Conservation (phyloP, 2,329 filamentous ascomycete genomes). For the Sporothrix brasiliensis region DNA sequence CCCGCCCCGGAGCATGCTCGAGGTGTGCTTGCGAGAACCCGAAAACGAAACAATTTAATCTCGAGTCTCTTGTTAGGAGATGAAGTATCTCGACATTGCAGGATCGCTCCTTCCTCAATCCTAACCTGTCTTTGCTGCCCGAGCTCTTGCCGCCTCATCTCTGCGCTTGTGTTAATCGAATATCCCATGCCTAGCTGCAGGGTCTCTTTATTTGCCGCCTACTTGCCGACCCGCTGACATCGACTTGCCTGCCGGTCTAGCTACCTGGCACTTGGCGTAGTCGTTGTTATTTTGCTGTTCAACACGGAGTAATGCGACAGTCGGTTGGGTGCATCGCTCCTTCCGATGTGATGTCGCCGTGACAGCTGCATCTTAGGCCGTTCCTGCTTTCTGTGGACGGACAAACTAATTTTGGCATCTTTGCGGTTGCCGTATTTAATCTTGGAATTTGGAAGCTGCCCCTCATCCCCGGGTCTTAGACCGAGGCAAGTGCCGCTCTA, state of each 20-base stretch:
- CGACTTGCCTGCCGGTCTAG: slow-evolving; percentile 21
- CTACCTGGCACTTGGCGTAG: slow-evolving; percentile 33
- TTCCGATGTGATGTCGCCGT: not conserved
- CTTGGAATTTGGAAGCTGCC: not conserved
- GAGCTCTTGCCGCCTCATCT: not conserved
- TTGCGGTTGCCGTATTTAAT: not conserved
- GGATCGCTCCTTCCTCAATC: not conserved
- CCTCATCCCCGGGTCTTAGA: not conserved
- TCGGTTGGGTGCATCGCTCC: not conserved
- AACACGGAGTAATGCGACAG: not conserved
- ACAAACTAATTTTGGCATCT: not conserved
- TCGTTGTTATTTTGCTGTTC: slow-evolving; percentile 25
- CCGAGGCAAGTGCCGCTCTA: slow-evolving; percentile 11
- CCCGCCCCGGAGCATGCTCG: not conserved
- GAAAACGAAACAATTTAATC: not conserved
- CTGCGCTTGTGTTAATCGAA: not conserved
- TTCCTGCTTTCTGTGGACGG: not conserved
- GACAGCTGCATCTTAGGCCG: not conserved
- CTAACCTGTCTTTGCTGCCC: not conserved
- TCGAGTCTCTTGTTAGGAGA: not conserved
- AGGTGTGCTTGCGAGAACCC: not conserved
- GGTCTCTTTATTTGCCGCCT: not conserved
- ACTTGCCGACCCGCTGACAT: not conserved
- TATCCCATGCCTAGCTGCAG: too few species aligned
- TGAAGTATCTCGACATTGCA: not conserved